These are phyloP conservation scores for Chaetothyriales sp. DNA, from an alignment of 2,329 filamentous ascomycete genomes.

Conservation along the genomic window DNA sequence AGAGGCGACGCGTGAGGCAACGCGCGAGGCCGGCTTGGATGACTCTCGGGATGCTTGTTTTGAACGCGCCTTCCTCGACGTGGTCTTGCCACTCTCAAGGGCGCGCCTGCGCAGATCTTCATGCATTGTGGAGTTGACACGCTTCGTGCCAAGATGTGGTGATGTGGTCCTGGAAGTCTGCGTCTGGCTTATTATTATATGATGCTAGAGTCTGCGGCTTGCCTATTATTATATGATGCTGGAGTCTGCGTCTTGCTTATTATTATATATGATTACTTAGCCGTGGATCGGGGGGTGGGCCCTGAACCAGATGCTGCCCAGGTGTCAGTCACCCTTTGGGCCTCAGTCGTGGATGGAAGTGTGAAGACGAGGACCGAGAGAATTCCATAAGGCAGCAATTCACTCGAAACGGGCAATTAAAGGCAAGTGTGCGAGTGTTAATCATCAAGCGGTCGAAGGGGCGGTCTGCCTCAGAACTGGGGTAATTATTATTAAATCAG, in stretches of 20 bases:
- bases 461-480: neutral
- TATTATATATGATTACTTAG: neutral
- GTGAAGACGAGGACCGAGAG: neutral
- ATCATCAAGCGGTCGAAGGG: neutral
- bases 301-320: neutral
- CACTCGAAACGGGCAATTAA: neutral
- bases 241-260: neutral
- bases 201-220: neutral
- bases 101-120: constrained; percentile 41
- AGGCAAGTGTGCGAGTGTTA: neutral
- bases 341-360: neutral
- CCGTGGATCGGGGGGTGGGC: neutral
- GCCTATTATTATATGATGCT: neutral
- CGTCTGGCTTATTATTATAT: neutral
- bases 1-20: constrained; percentile 41
- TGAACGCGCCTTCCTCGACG: constrained; percentile 45
- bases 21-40: constrained; percentile 40
- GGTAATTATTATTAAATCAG: neutral
- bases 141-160: neutral
- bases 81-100: constrained; percentile 51
- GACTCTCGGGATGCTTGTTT: constrained; percentile 39
- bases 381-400: neutral
- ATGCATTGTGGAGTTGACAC: constrained; percentile 25
- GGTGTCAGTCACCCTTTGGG: neutral
- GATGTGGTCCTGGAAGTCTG: neutral